Evolutionary conservation across 2,329 filamentous ascomycete genomes (phyloP).

Genomic region (Knufia fluminis): DNA sequence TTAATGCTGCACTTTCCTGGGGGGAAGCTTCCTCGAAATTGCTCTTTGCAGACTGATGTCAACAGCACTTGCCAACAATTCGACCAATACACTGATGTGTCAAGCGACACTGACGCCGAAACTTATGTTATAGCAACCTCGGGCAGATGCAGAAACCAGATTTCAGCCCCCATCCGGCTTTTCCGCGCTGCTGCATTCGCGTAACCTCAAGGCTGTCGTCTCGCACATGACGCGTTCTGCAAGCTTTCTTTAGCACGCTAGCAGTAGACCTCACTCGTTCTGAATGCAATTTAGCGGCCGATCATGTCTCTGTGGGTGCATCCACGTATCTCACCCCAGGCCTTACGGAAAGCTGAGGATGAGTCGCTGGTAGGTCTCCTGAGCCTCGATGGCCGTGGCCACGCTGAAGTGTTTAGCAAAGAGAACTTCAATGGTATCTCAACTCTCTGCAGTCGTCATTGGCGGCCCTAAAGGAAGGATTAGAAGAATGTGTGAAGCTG

Average conservation of each 20-base stretch:
- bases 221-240: constrained; percentile 1
- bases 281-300: neutral
- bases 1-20: no score
- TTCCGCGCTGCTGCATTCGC: neutral
- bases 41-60: neutral
- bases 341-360: constrained; percentile 45
- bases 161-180: neutral
- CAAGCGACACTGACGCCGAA: no score
- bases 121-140: neutral
- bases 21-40: neutral
- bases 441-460: constrained; percentile 52
- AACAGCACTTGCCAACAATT: neutral
- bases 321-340: constrained; percentile 45
- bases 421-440: constrained; percentile 57
- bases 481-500: constrained; percentile 81
- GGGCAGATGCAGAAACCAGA: neutral
- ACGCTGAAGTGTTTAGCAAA: constrained; percentile 31
- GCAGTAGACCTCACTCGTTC: neutral
- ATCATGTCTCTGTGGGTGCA: constrained; percentile 55
- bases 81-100: no score
- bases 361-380: constrained; percentile 38
- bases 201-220: neutral
- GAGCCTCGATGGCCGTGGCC: neutral
- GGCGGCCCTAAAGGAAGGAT: constrained; percentile 55
- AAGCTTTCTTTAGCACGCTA: neutral